phyloP scores from a whole-genome alignment of 805 yeast species.

The Wickerhamiella azyma region DNA sequence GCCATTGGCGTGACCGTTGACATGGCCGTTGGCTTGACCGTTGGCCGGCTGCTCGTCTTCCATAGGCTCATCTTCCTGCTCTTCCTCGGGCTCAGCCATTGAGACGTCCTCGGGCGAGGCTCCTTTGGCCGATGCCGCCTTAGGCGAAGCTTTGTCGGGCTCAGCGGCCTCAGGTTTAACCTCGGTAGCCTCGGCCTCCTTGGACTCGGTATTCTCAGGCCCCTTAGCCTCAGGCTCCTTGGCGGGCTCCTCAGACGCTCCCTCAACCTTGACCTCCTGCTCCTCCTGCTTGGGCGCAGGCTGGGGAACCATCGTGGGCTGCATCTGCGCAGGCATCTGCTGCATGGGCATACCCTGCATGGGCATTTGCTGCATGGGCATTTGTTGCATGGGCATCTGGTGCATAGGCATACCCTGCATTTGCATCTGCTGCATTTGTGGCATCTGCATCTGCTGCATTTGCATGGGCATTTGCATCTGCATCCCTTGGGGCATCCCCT shows the following conservation, averaged over 20 bases:
- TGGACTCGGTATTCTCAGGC: too few species aligned
- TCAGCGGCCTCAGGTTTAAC: not conserved
- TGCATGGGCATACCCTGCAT: constrained; percentile 3
- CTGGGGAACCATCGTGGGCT: not conserved
- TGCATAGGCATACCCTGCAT: not conserved
- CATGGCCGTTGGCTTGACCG: too few species aligned
- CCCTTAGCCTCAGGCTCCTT: too few species aligned
- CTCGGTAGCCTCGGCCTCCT: too few species aligned
- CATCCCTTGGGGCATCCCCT: constrained; percentile 1
- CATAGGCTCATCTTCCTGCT: not conserved
- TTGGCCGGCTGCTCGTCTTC: not conserved
- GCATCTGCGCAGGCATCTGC: not conserved
- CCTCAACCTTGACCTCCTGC: too few species aligned
- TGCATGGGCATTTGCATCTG: constrained; percentile 1
- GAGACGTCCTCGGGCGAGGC: not conserved
- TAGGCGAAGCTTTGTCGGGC: too few species aligned
- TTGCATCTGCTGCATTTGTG: not conserved
- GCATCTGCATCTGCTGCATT: constrained; percentile 8
- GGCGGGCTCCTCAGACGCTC: too few species aligned
- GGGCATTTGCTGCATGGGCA: constrained; percentile 5
- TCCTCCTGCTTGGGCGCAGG: too few species aligned
- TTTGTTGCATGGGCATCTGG: constrained; percentile 3
- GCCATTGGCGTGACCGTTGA: not conserved
- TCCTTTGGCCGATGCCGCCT: not conserved
- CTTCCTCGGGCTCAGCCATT: not conserved